Evolutionary conservation across 2,329 filamentous ascomycete genomes (phyloP), one percentile per base, ranked within the genome.

Genomic region (Cercospora nicotianae): DNA sequence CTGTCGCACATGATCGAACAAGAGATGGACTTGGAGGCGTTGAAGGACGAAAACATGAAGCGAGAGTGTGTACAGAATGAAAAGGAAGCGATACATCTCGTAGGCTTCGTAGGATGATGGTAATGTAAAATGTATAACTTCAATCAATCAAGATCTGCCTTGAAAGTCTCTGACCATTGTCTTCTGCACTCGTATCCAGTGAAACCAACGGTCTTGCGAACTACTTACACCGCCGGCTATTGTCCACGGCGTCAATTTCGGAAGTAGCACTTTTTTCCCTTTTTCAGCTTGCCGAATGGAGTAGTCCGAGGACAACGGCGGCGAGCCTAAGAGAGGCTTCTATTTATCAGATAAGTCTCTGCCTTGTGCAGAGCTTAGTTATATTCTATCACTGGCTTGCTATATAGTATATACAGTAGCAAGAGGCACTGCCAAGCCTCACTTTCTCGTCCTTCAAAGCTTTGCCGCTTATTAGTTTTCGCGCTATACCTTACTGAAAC

Each of bases 71-170:
- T 42, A 42, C 36, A 48, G 42, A 48, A 12, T 18, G 26, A 5
- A 28, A 48, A 12, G 10, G 26, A 5, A 28, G 23, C 23, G 23
- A 26, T 26, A 26, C 4, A 26, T 26, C 23, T 26, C 4, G 23
- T 26, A 26, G 23, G 23, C 23, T 26, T 26, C 23, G 23, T 26
- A 26, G 23, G 23, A 26, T 26, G 23, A 26, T 26, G 18, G 20
- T 51, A 51, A 26, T 51, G 45, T 51, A 23, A 6, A 51, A 51
- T 51, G 45, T 51, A 23, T 51, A 51, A 51, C 10, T 23, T 51
- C 45, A 6, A 26, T 18, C 42, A 2, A 48, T 10, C 20, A 12
- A 20, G 18, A 26, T 12, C 45, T 51, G 8, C 20, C 2, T 4
- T 18, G 18, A 20, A 20, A 4, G 0, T 23, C 45, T 5, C n/a